These are phyloP conservation scores for Urtica urens DNA, from an alignment of 306 rosid species.

Conservation along the genomic window DNA sequence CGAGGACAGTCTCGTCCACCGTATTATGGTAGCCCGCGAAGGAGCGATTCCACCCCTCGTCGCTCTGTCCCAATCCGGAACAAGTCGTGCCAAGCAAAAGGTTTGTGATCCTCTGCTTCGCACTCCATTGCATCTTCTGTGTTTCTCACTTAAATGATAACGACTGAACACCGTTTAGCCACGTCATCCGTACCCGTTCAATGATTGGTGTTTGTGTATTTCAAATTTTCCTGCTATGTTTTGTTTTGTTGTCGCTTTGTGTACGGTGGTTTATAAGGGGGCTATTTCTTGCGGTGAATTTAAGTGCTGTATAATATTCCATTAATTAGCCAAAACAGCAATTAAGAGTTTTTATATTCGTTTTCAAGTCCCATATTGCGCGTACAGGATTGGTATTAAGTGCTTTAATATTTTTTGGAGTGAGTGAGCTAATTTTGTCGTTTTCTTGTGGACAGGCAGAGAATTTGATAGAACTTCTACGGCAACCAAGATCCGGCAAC, in stretches of 20 bases:
- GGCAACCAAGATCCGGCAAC: slow-evolving; percentile 86
- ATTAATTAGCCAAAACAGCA: no score
- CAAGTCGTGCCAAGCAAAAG: slow-evolving; percentile 95
- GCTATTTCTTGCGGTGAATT: no score
- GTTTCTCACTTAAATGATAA: not conserved
- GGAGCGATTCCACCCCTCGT: slow-evolving; percentile 95
- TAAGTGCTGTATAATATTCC: no score
- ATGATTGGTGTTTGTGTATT: not conserved
- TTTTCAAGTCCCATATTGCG: not conserved
- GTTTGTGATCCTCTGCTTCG: slow-evolving; percentile 16
- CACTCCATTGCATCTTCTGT: not conserved
- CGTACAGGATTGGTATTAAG: not conserved
- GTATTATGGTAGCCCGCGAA: slow-evolving; percentile 84
- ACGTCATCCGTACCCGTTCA: slow-evolving; percentile 14
- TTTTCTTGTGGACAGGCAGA: slow-evolving; percentile 65
- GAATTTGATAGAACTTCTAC: slow-evolving; percentile 72
- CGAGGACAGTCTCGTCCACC: slow-evolving; percentile 49
- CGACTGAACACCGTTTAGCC: slow-evolving; percentile 10
- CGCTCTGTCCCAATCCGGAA: slow-evolving; percentile 83
- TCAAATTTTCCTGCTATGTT: not conserved
- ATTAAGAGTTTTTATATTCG: not conserved
- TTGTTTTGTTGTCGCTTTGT: not conserved
- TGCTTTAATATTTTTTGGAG: not conserved
- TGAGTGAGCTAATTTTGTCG: slow-evolving; percentile 13
- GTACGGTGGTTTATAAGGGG: not conserved